These are phyloP conservation scores for Tylopilus plumbeoviolaceoides DNA, from an alignment of 768 basidiomycete species.

Conservation along the genomic window DNA sequence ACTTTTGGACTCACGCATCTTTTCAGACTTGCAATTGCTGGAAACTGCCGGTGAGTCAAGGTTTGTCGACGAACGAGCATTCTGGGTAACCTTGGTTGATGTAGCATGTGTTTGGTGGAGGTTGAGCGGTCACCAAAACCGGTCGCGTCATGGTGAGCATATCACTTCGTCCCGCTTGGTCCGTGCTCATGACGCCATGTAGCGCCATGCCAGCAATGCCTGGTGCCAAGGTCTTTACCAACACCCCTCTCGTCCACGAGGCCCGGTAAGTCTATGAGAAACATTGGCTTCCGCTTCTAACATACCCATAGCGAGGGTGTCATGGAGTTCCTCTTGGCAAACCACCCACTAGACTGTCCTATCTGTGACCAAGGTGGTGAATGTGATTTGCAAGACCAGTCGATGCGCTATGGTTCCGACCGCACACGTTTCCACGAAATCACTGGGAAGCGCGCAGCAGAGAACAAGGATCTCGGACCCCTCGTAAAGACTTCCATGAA, in stretches of 20 bases:
- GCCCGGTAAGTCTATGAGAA: conserved; percentile 52
- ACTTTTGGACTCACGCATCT: background rate
- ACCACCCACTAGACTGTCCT: conserved; percentile 98
- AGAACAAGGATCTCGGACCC: conserved; percentile 97
- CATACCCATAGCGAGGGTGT: conserved; percentile 74
- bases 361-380: conserved; percentile 99
- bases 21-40: conserved; percentile 88
- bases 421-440: conserved; percentile 98
- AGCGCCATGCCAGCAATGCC: conserved; percentile 99
- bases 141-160: conserved; percentile 82
- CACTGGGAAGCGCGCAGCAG: conserved; percentile 94
- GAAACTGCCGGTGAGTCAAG: conserved; percentile 82
- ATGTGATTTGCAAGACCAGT: conserved; percentile 98
- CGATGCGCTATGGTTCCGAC: conserved; percentile 98
- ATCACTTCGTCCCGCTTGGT: background rate
- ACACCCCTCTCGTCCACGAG: conserved; percentile 87
- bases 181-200: conserved; percentile 2
- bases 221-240: conserved; percentile 88
- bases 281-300: conserved; percentile 5
- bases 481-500: conserved; percentile 99
- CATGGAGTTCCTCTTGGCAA: conserved; percentile 97
- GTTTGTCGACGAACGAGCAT: conserved; percentile 1
- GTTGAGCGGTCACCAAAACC: conserved; percentile 95
- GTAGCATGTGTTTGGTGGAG: conserved; percentile 97
- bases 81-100: conserved; percentile 3